Conservation (phyloP, 768 basidiomycete species). For the Arthromyces matolae region DNA sequence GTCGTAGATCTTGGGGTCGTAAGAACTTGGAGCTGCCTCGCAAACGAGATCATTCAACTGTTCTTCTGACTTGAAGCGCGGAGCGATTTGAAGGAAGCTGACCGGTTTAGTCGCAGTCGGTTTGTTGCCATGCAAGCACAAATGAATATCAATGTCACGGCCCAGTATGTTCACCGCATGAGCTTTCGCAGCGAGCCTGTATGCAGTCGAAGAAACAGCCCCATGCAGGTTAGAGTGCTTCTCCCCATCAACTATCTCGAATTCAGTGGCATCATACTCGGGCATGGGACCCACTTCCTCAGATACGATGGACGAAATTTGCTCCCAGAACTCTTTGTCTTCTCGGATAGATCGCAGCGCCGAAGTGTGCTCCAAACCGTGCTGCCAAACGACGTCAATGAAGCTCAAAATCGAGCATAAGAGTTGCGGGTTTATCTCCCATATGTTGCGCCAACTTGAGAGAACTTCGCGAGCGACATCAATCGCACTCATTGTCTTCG, state of each 20-base stretch:
- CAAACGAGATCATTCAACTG: conserved; percentile 61
- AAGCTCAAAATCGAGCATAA: conserved; percentile 74
- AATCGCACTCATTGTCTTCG: conserved; percentile 53
- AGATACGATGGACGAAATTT: conserved; percentile 57
- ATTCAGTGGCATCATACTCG: conserved; percentile 55
- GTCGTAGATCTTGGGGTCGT: conserved; percentile 71
- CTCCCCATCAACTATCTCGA: conserved; percentile 43
- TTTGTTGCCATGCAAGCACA: conserved; percentile 36
- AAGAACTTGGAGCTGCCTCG: conserved; percentile 68
- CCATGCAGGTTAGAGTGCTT: conserved; percentile 56
- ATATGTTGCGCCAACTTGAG: conserved; percentile 66
- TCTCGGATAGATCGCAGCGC: conserved; percentile 54
- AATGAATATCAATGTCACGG: conserved; percentile 66
- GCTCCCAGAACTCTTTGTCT: conserved; percentile 65
- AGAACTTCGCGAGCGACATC: conserved; percentile 65
- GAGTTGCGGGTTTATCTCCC: conserved; percentile 74
- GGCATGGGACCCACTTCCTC: conserved; percentile 75
- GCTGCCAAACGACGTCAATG: conserved; percentile 75
- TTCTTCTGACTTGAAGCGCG: conserved; percentile 57
- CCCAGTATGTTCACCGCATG: conserved; percentile 72
- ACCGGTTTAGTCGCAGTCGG: conserved; percentile 44
- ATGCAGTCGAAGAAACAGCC: conserved; percentile 57
- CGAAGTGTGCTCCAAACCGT: conserved; percentile 67
- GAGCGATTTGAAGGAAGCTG: conserved; percentile 58
- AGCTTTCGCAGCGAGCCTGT: conserved; percentile 69